These are phyloP conservation scores for Coprinellus aureogranulatus DNA, from an alignment of 768 basidiomycete genomes.

Conservation along the genomic window DNA sequence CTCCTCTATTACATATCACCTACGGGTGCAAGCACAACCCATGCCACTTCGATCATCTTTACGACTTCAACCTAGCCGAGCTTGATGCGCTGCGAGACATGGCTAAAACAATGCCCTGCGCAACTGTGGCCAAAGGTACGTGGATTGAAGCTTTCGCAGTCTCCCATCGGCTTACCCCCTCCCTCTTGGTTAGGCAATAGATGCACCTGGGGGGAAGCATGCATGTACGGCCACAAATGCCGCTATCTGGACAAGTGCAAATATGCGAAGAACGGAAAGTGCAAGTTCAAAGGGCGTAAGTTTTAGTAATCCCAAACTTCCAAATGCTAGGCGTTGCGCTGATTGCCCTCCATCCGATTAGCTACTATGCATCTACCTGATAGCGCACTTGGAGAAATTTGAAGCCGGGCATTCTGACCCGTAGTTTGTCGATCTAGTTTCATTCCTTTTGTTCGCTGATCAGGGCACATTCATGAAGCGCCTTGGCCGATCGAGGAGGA, in stretches of 20 bases:
- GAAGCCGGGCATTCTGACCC: too few relatives aligned
- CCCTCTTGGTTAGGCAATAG: slow-evolving; percentile 39
- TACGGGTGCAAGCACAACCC: not conserved
- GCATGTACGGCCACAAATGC: slow-evolving; percentile 54
- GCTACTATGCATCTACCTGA: too few relatives aligned
- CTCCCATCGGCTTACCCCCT: not conserved
- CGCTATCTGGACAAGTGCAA: slow-evolving; percentile 40
- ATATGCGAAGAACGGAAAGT: slow-evolving; percentile 52
- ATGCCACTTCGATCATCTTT: not conserved
- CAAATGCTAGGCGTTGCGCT: too few relatives aligned
- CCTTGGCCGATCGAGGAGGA: too few relatives aligned
- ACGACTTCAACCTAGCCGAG: not conserved
- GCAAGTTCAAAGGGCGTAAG: slow-evolving; percentile 18
- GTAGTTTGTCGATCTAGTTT: too few relatives aligned
- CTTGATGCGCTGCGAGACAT: not conserved
- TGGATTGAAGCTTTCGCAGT: not conserved
- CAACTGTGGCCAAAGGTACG: not conserved
- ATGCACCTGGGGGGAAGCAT: slow-evolving; percentile 59
- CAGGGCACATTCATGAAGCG: too few relatives aligned
- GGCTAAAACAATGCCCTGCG: not conserved
- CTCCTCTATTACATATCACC: not conserved
- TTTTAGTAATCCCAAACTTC: too few relatives aligned
- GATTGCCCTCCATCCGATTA: too few relatives aligned
- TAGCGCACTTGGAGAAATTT: too few relatives aligned
- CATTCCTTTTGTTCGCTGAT: too few relatives aligned